Conservation (phyloP, 768 basidiomycete species). For the Kockovaella imperatae region DNA sequence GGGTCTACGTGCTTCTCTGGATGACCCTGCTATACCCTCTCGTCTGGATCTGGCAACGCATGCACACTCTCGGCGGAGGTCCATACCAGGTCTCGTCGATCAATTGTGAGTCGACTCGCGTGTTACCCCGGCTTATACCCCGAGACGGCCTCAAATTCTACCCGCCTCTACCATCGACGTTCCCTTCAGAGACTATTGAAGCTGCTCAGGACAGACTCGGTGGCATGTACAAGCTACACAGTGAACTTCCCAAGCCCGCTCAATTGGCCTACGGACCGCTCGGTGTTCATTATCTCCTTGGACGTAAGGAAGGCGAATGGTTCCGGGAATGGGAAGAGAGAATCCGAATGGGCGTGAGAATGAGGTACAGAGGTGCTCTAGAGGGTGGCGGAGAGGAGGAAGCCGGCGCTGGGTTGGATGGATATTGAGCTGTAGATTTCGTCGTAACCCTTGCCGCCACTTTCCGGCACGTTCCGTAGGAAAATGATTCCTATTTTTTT, state of each 20-base stretch:
- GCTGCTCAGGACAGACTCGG: slow-evolving; percentile 18
- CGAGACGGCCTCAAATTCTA: slow-evolving; percentile 27
- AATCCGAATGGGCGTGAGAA: slow-evolving; percentile 56
- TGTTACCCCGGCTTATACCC: neutral
- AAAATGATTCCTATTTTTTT: too few relatives aligned
- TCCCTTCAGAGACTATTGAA: slow-evolving; percentile 14
- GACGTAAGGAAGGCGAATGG: slow-evolving; percentile 69
- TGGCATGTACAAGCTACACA: slow-evolving; percentile 19
- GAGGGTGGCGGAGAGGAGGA: slow-evolving; percentile 9
- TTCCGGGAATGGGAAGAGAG: slow-evolving; percentile 66
- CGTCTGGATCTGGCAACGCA: slow-evolving; percentile 68
- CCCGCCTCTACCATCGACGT: slow-evolving; percentile 28
- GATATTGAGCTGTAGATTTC: too few relatives aligned
- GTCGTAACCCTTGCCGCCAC: too few relatives aligned
- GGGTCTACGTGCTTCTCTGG: slow-evolving; percentile 62
- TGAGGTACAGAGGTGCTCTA: slow-evolving; percentile 26
- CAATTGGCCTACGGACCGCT: slow-evolving; percentile 37
- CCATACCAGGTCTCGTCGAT: slow-evolving; percentile 9
- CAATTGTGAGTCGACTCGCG: slow-evolving; percentile 11
- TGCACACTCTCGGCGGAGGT: slow-evolving; percentile 61
- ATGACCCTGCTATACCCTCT: slow-evolving; percentile 68
- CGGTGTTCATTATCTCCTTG: slow-evolving; percentile 48
- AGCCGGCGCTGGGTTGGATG: slow-evolving; percentile 11
- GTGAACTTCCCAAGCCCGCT: slow-evolving; percentile 16
- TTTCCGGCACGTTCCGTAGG: too few relatives aligned